phyloP scores from a whole-genome alignment of 1,139 yeast genomes.

The Geotrichum macrosporum region DNA sequence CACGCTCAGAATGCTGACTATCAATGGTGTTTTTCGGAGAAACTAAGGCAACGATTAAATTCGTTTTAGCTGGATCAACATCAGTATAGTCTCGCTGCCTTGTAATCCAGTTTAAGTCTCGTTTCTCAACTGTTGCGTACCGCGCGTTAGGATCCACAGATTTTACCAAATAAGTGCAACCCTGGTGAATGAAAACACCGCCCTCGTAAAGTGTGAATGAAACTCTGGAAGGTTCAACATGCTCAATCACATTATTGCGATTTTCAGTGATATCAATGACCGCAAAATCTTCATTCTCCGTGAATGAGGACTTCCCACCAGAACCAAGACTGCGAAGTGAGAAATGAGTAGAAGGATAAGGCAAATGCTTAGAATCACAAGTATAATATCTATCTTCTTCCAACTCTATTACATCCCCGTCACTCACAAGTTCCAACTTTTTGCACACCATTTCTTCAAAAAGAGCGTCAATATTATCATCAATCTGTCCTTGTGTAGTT shows the following conservation, averaged over 20 bases:
- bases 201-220: slow-evolving; percentile 93
- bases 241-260: slow-evolving; percentile 74
- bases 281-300: slow-evolving; percentile 63
- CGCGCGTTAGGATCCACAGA: slow-evolving; percentile 73
- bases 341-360: slow-evolving; percentile 76
- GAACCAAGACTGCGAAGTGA: slow-evolving; percentile 33
- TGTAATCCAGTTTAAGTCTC: slow-evolving; percentile 91
- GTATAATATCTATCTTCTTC: slow-evolving; percentile 47
- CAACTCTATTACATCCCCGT: slow-evolving; percentile 36
- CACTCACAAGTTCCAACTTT: slow-evolving; percentile 21
- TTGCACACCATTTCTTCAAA: slow-evolving; percentile 20
- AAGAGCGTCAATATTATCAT: too few species aligned
- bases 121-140: slow-evolving; percentile 79
- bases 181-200: slow-evolving; percentile 91
- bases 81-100: slow-evolving; percentile 88
- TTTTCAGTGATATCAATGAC: slow-evolving; percentile 82
- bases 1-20: too few species aligned
- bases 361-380: slow-evolving; percentile 60
- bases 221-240: slow-evolving; percentile 83
- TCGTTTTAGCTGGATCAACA: slow-evolving; percentile 79
- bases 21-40: neutral
- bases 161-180: slow-evolving; percentile 77
- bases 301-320: slow-evolving; percentile 38
- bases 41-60: slow-evolving; percentile 27
- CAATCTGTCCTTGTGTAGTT: too few species aligned